Base-by-base conservation (phyloP, 768 basidiomycete genomes). In the Pulveroboletus sp. region DNA sequence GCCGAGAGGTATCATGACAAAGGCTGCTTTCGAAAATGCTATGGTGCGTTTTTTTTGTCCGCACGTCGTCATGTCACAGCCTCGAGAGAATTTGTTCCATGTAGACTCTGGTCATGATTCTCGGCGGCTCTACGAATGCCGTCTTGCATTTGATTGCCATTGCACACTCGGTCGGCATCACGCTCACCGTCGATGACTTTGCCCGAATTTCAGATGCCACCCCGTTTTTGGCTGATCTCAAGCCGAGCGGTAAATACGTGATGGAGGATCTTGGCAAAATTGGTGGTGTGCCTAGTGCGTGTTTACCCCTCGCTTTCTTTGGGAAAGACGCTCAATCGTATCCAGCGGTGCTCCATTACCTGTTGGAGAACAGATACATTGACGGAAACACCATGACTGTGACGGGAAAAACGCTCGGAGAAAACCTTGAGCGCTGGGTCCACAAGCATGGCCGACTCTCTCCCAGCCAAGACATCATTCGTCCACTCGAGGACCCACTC, bases 201-300 rank as follows among this genome's bases (percentile, higher is more conserved):
- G 93, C 96, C 69, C 73, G 68, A 48, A 91, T 98, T 46, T 95
- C 93, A 6, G 94, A 99, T 67, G 82, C 88, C 40, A 83, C 79
- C 1, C 96, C 96, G 9, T 95, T 97, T 80, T 76, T 98, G 56
- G 94, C 95, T 21, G 90, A 99, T 70, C 81, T 99, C 57, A 96
- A 94, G 66, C 96, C 96, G 1, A 93, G 90, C 56, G 96, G 96
- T 33, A 93, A 93, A 71, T 98, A 97, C 76, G 91, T 98, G 59
- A 96, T 98, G 93, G 93, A 94, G 70, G 90, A 98, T 63, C 83
- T 99, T 8, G 83, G 90, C 78, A 90, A 88, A 68, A 85, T 98
- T 50, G 96, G 96, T 47, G 96, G 95, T 49, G 93, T 94, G 58
- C 95, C 96, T 5, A 89, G 93, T 95, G 70, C 54, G 87, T 75